phyloP scores from a whole-genome alignment of 2,329 filamentous ascomycete species.

The Fusarium sp. region DNA sequence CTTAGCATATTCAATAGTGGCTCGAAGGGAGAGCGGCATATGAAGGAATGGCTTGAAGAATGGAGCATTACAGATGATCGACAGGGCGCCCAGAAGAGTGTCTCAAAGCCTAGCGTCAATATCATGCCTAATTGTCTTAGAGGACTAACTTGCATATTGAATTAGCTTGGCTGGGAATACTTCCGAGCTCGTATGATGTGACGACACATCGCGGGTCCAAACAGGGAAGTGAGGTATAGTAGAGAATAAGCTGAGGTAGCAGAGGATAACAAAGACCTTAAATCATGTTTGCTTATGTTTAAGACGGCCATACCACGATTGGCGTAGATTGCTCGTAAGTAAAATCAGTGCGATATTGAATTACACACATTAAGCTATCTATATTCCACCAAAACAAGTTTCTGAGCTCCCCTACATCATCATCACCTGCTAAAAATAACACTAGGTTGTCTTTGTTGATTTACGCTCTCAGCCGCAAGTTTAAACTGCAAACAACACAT shows the following conservation, averaged over 20 bases:
- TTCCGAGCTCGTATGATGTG: accelerated
- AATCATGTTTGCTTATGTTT: background rate
- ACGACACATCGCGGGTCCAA: accelerated
- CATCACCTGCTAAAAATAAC: background rate
- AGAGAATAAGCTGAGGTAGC: background rate
- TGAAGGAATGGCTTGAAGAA: background rate
- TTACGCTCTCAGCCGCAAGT: background rate
- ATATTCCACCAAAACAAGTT: background rate
- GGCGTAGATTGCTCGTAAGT: background rate
- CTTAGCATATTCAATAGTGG: background rate
- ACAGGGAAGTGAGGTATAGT: no score
- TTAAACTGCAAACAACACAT: background rate
- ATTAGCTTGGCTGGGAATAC: background rate
- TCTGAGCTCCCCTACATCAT: background rate
- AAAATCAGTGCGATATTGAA: background rate
- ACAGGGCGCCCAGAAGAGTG: background rate
- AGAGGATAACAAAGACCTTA: no score
- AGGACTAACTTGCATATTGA: accelerated
- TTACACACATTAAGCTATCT: background rate
- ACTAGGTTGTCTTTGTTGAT: background rate
- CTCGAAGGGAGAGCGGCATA: background rate
- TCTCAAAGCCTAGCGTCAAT: no score
- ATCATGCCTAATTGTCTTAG: background rate
- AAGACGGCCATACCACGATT: background rate
- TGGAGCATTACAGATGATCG: background rate